Conservation (phyloP, 495 filamentous ascomycete species). For the Neurospora tetraspora region DNA sequence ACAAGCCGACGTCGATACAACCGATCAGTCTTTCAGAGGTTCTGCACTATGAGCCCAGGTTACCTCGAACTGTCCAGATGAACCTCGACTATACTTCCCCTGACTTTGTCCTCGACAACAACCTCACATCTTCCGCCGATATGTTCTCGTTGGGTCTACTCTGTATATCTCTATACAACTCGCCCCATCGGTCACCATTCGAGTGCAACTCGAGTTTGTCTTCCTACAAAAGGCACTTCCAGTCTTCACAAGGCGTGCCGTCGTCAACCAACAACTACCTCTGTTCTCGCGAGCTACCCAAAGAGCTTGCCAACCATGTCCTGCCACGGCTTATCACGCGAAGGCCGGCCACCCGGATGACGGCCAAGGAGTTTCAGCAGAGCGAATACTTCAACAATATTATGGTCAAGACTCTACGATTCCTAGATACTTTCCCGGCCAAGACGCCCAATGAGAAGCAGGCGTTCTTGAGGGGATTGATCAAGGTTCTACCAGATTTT, state of each 20-base stretch:
- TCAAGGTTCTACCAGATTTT: conserved; percentile 78
- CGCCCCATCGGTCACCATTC: conserved; percentile 77
- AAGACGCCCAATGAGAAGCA: conserved; percentile 88
- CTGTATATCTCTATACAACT: conserved; percentile 85
- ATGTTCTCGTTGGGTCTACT: conserved; percentile 89
- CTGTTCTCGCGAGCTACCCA: conserved; percentile 66
- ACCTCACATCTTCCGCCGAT: conserved; percentile 69
- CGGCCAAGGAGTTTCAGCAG: conserved; percentile 85
- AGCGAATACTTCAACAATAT: conserved; percentile 95
- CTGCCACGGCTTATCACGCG: conserved; percentile 78
- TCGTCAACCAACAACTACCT: conserved; percentile 74
- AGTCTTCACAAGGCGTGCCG: conserved; percentile 65
- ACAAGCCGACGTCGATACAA: conserved; percentile 55
- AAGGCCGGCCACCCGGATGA: conserved; percentile 75
- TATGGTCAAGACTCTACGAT: conserved; percentile 88
- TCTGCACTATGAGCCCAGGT: conserved; percentile 73
- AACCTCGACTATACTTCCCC: conserved; percentile 89
- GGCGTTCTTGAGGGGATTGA: conserved; percentile 81
- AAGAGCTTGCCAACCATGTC: conserved; percentile 61
- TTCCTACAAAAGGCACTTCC: conserved; percentile 72
- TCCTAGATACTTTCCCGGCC: conserved; percentile 78
- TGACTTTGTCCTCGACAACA: conserved; percentile 83
- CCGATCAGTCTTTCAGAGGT: conserved; percentile 74
- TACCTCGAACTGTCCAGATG: conserved; percentile 76
- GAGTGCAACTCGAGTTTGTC: conserved; percentile 68